Evolutionary conservation across 331 rosid species (phyloP), one percentile per base, ranked within the genome.

Genomic region (Dryas integrifolia): DNA sequence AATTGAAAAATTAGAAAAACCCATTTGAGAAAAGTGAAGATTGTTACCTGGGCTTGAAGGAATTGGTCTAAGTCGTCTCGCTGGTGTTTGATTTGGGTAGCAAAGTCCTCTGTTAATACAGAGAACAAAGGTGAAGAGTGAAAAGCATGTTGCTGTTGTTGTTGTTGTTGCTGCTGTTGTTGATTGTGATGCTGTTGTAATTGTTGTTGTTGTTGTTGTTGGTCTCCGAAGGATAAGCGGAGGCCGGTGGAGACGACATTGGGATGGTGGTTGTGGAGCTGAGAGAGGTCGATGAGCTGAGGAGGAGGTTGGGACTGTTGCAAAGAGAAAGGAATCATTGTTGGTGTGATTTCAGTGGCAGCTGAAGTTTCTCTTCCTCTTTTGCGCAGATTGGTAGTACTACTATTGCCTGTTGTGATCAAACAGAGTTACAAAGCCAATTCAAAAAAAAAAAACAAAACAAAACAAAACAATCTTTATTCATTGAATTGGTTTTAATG

Each of bases 241-340:
- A 94, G 77, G 55, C 98, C 98, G 1, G 97, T 91, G 59, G 98
- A 91, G 82, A 94, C 96, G 9, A 82, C 90, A 87, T 87, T 89
- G 64, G 83, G 89, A 16, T 77, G 75, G 40, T 48, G 82, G 44
- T 69, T 82, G 48, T 91, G 97, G 77, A 91, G 92, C 74, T 91
- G 97, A 64, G 98, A 87, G 51, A 89, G 88, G 80, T 94, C 92
- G 66, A 89, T 77, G 67, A 94, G 89, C 55, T 85, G 91, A 52
- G 94, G 84, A 77, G 87, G 76, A 63, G 65, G 73, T 18, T 88
- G 87, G 1, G 91, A 77, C 68, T 81, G 76, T 47, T 76, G 97
- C 44, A 82, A 5, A 58, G 90, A 80, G 76, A 81, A 86, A 16
- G 84, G 85, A 80, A 81, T 85, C 24, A 87, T 75, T 7, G 85